A percentile compares a stretch with the other conserved stretches of the same genome.
These are phyloP conservation scores for Syzygium aromaticum DNA, from an alignment of 345 rosid species.

Conservation along the genomic window DNA sequence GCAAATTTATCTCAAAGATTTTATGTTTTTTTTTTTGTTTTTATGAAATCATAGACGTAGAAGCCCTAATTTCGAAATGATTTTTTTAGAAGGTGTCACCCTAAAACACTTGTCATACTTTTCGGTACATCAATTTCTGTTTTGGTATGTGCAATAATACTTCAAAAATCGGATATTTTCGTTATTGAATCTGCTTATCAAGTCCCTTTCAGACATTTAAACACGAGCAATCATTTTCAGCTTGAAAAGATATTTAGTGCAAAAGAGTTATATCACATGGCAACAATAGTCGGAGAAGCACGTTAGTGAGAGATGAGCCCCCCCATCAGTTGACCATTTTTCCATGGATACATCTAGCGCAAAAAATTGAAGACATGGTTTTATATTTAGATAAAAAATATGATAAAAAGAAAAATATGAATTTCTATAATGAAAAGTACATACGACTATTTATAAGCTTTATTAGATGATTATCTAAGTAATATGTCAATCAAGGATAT, in stretches of 20 bases:
- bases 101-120: not conserved
- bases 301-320: not conserved
- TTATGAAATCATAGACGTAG: not conserved
- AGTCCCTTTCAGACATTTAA: not conserved
- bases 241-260: not conserved
- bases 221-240: not conserved
- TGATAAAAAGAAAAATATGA: too few species aligned
- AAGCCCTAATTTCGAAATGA: not conserved
- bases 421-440: too few species aligned
- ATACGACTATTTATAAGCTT: too few species aligned
- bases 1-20: not conserved
- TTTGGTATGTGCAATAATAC: not conserved
- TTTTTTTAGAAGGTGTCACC: not conserved
- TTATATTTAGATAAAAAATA: too few species aligned
- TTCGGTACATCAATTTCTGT: not conserved
- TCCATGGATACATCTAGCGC: not conserved
- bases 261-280: not conserved
- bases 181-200: not conserved
- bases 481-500: not conserved
- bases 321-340: not conserved
- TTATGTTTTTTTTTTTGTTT: not conserved
- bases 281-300: accelerated
- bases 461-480: not conserved
- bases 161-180: not conserved
- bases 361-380: not conserved